A percentile compares a stretch with the other conserved stretches of the same genome.
These are phyloP conservation scores for Teunomyces pallodes DNA, from an alignment of 805 yeast species.

Conservation along the genomic window DNA sequence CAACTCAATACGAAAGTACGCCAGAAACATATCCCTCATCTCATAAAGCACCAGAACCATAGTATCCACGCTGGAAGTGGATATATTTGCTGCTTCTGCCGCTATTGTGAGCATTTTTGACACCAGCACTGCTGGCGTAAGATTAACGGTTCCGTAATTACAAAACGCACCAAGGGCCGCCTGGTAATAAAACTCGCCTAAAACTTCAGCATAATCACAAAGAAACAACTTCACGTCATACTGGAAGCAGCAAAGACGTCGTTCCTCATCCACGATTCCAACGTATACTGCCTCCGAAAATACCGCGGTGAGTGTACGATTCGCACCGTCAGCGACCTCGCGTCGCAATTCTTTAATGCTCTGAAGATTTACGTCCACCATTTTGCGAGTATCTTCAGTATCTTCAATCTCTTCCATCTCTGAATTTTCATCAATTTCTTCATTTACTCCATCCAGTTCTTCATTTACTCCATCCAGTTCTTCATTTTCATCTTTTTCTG, in stretches of 20 bases:
- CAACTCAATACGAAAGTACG: slow-evolving; percentile 66
- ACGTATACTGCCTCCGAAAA: slow-evolving; percentile 71
- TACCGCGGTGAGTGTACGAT: slow-evolving; percentile 59
- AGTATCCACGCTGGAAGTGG: neutral
- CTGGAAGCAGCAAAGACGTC: slow-evolving; percentile 80
- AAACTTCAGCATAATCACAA: slow-evolving; percentile 74
- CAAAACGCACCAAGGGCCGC: slow-evolving; percentile 73
- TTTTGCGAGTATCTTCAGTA: neutral
- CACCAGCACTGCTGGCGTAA: slow-evolving; percentile 22
- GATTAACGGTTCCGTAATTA: slow-evolving; percentile 61
- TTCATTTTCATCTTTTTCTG: neutral
- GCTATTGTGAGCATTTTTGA: slow-evolving; percentile 30
- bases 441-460: neutral
- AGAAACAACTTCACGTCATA: slow-evolving; percentile 73
- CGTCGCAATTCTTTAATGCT: slow-evolving; percentile 58
- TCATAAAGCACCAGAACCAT: slow-evolving; percentile 9
- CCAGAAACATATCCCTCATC: slow-evolving; percentile 77
- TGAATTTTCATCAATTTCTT: neutral
- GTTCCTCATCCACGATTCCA: slow-evolving; percentile 74
- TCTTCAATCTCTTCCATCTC: neutral
- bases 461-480: neutral
- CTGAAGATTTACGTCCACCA: slow-evolving; percentile 48
- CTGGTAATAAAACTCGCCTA: slow-evolving; percentile 76
- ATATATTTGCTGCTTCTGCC: neutral
- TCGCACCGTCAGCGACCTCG: slow-evolving; percentile 45